Conservation (phyloP, 176 grass and related monocot species). For the Phragmites australis region DNA sequence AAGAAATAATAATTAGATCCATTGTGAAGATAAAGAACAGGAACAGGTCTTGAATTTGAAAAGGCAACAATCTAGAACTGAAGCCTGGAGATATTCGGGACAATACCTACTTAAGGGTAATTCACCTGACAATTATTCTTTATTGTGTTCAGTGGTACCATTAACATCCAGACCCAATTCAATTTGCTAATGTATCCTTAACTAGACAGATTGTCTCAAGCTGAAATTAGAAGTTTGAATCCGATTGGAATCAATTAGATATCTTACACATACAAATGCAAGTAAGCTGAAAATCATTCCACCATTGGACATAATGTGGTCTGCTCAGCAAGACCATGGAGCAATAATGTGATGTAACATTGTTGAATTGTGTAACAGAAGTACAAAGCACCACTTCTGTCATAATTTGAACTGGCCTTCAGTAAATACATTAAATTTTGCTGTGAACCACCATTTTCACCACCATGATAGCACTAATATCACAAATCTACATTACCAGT, state of each 20-base stretch:
- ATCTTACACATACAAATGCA: background rate
- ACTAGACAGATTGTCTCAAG: background rate
- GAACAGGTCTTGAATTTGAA: background rate
- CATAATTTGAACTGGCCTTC: background rate
- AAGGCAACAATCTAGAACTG: background rate
- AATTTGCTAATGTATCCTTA: background rate
- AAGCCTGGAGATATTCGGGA: background rate
- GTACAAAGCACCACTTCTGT: background rate
- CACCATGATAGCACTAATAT: background rate
- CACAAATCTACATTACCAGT: slow-evolving; percentile 14
- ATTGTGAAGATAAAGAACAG: background rate
- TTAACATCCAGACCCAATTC: background rate
- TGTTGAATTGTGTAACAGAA: background rate
- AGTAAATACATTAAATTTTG: background rate
- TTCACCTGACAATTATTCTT: background rate
- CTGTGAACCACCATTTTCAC: background rate
- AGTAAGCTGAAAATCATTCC: background rate
- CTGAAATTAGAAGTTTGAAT: background rate
- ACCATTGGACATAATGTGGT: background rate
- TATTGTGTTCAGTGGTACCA: background rate
- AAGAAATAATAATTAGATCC: slow-evolving; percentile 4
- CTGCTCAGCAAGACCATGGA: background rate
- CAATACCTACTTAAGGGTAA: background rate
- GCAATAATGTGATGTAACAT: background rate
- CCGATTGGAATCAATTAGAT: background rate